Conservation (phyloP, 805 yeast genomes). For the Cyberlindnera nakhonratchasimensis region DNA sequence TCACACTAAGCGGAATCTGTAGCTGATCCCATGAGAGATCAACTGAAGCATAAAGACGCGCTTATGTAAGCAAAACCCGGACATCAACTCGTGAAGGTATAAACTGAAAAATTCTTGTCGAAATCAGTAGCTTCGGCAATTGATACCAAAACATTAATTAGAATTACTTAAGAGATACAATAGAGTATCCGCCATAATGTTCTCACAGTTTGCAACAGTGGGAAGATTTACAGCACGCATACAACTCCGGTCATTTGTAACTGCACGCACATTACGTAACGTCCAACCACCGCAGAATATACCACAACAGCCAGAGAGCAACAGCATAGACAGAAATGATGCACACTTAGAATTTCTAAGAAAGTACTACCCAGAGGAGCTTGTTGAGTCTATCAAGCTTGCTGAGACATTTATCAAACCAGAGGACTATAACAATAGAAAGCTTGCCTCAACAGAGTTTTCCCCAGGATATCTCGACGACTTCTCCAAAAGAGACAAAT, state of each 20-base stretch:
- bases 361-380: conserved; percentile 77
- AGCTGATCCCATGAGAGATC: no score
- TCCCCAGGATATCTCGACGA: conserved; percentile 74
- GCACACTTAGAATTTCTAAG: conserved; percentile 40
- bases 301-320: neutral
- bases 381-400: conserved; percentile 74
- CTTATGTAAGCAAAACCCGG: no score
- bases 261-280: conserved; percentile 6
- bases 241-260: conserved; percentile 9
- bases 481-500: conserved; percentile 63
- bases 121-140: no score
- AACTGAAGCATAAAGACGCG: no score
- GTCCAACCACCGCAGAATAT: conserved; percentile 3
- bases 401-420: conserved; percentile 78
- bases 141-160: no score
- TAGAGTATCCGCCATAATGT: no score
- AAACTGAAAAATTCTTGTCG: no score
- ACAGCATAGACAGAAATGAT: conserved; percentile 14
- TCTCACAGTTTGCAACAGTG: conserved; percentile 8
- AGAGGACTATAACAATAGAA: conserved; percentile 47
- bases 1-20: no score
- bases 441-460: conserved; percentile 43
- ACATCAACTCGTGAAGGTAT: no score
- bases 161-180: no score
- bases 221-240: neutral